Evolutionary conservation across 1,139 yeast genomes (phyloP), one percentile per base, ranked within the genome.

Genomic region (Suhomyces terraborum): DNA sequence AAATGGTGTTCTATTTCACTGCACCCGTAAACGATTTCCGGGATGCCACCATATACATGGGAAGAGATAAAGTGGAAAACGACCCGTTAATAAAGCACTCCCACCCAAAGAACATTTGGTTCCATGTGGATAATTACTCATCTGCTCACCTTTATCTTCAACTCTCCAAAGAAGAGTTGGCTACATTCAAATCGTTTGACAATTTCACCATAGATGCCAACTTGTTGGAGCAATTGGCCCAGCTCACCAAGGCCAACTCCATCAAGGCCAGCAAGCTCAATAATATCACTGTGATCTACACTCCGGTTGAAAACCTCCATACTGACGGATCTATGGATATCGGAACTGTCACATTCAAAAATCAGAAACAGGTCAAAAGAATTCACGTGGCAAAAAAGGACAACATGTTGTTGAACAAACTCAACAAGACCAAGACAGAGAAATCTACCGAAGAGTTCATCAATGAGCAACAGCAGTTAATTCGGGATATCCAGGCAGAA

Each of bases 91-190:
- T 88, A 44, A 81, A 80, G 55, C 75, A 80, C 54, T 88, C 93
- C 0, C 74, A 79, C 50, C 82, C 82, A 12, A 79, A 77, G 45
- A 86, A 85, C 56, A 67, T 85, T 7, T 88, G 96, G 94, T 87
- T 88, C 55, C 95, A 87, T 59, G 91, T 84, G 7, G 94, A 86
- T 53, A 84, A 84, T 51, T 71, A 81, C 40, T 82, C 91, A 8
- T 83, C 91, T 32, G 95, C 94, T 0, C 95, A 88, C 58, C 74
- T 88, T n/a, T 88, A 88, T 53, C 62, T 86, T 23, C 77, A 88
- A 41, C 62, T 84, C 25, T 62, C 64, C 2, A 70, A 67, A 12
- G 73, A 73, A 16, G 77, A 72, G 29, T 53, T 56, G 32, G 57
- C 55, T 14, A 51, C 56, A 6, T 47, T 42, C 40, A 53, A 50